These are phyloP conservation scores for Euphrasia confusa DNA, from an alignment of 257 asterid genomes.

Conservation along the genomic window DNA sequence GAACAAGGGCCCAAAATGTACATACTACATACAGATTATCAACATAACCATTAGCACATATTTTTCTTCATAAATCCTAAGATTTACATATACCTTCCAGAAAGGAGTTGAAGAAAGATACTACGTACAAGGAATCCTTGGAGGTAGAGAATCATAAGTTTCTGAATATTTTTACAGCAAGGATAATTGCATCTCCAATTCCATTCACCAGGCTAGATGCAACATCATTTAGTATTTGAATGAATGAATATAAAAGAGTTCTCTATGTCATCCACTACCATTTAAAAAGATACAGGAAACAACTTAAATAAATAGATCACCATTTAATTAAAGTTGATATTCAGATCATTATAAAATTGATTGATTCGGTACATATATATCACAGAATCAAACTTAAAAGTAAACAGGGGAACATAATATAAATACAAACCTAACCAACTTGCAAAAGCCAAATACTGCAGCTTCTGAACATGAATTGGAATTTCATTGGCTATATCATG, in stretches of 20 bases:
- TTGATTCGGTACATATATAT: too few relatives aligned
- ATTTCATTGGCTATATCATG: conserved; percentile 67
- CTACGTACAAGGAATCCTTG: too few relatives aligned
- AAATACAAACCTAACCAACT: conserved; percentile 54
- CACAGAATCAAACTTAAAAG: neutral
- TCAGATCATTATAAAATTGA: too few relatives aligned
- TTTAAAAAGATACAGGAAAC: neutral
- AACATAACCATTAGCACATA: neutral
- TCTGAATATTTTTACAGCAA: too few relatives aligned
- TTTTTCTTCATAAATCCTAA: neutral
- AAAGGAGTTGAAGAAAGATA: too few relatives aligned
- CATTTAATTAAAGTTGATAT: neutral
- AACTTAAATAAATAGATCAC: neutral
- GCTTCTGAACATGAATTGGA: conserved; percentile 58
- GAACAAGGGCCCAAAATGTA: neutral
- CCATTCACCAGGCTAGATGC: too few relatives aligned
- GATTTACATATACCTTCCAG: too few relatives aligned
- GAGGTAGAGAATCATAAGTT: too few relatives aligned
- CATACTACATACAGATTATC: neutral
- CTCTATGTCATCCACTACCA: neutral
- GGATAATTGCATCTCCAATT: too few relatives aligned
- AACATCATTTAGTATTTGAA: too few relatives aligned
- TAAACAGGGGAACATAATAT: neutral
- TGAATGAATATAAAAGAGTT: too few relatives aligned
- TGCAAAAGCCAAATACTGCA: conserved; percentile 75